phyloP scores from a whole-genome alignment of 768 basidiomycete species.

The Pleurotus tuber-regium region DNA sequence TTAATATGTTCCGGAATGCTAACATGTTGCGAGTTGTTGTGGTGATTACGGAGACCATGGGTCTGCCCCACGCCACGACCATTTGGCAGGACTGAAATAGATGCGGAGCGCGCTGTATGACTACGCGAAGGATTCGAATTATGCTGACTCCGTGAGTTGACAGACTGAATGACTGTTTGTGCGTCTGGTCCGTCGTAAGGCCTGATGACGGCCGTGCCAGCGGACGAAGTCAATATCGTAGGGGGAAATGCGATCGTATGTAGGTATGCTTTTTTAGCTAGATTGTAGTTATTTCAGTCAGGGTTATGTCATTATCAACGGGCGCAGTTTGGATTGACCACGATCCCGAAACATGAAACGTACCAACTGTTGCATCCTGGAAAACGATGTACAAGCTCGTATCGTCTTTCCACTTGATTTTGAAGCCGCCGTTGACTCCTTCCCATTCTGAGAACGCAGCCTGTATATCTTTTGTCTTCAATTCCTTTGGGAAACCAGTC shows the following conservation, averaged over 20 bases:
- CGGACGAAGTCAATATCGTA: slow-evolving; percentile 54
- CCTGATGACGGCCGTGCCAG: slow-evolving; percentile 62
- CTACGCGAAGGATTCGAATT: slow-evolving; percentile 65
- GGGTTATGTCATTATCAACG: slow-evolving; percentile 1
- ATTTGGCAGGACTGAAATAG: slow-evolving; percentile 61
- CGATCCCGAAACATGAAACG: slow-evolving; percentile 33
- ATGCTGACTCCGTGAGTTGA: slow-evolving; percentile 72
- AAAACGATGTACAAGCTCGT: slow-evolving; percentile 95
- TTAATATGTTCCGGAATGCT: slow-evolving; percentile 52
- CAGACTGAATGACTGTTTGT: slow-evolving; percentile 77
- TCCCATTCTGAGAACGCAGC: slow-evolving; percentile 89
- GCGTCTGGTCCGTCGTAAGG: slow-evolving; percentile 97
- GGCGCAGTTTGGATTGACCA: slow-evolving; percentile 2
- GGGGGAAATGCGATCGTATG: slow-evolving; percentile 84
- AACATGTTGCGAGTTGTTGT: slow-evolving; percentile 27
- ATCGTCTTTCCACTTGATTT: slow-evolving; percentile 99
- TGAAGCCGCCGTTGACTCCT: slow-evolving; percentile 83
- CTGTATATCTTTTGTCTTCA: slow-evolving; percentile 98
- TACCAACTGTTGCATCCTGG: slow-evolving; percentile 84
- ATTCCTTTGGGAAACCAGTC: slow-evolving; percentile 89
- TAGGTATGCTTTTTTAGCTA: slow-evolving; percentile 96
- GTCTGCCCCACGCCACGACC: slow-evolving; percentile 38
- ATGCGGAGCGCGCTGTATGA: slow-evolving; percentile 67
- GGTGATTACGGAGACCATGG: slow-evolving; percentile 33
- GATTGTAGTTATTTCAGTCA: slow-evolving; percentile 1